phyloP scores from a whole-genome alignment of 2,329 filamentous ascomycete genomes.

The Elsinoe batatas region DNA sequence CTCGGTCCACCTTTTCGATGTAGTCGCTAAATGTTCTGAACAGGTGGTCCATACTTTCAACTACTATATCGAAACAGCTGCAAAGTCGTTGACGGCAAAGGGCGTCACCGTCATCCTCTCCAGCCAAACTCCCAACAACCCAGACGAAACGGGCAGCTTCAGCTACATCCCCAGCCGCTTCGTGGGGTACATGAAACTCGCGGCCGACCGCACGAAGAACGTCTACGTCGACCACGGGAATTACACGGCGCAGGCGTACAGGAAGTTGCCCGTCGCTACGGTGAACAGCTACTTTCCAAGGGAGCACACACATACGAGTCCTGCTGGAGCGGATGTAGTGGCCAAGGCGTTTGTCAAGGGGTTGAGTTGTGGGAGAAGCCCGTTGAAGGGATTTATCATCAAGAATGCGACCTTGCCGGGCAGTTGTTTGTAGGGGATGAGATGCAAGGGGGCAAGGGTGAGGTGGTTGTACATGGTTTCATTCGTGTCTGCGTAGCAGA shows the following conservation, averaged over 20 bases:
- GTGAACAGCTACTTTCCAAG: slow-evolving; percentile 48
- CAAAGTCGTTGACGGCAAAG: slow-evolving; percentile 43
- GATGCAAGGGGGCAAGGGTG: not conserved
- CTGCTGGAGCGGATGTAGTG: slow-evolving; percentile 46
- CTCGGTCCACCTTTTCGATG: no score
- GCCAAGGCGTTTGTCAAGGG: slow-evolving; percentile 51
- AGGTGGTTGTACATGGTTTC: not conserved
- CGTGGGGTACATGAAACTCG: slow-evolving; percentile 44
- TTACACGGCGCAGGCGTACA: slow-evolving; percentile 46
- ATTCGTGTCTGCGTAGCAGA: slow-evolving; percentile 6
- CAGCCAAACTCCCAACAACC: slow-evolving; percentile 52
- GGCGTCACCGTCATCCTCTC: slow-evolving; percentile 53
- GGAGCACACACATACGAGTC: slow-evolving; percentile 55
- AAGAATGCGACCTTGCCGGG: slow-evolving; percentile 13
- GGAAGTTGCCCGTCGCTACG: slow-evolving; percentile 38
- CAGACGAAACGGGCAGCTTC: slow-evolving; percentile 49
- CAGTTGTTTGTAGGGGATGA: not conserved
- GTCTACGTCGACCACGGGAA: slow-evolving; percentile 51
- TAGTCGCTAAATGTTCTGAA: no score
- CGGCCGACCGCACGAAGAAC: slow-evolving; percentile 39
- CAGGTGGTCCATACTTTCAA: slow-evolving; percentile 48
- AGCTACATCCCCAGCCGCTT: slow-evolving; percentile 43
- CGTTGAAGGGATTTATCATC: slow-evolving; percentile 14
- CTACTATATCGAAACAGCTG: slow-evolving; percentile 50
- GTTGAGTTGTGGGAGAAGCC: slow-evolving; percentile 9